phyloP scores from a whole-genome alignment of 768 basidiomycete species.

The Tricholoma sp. region DNA sequence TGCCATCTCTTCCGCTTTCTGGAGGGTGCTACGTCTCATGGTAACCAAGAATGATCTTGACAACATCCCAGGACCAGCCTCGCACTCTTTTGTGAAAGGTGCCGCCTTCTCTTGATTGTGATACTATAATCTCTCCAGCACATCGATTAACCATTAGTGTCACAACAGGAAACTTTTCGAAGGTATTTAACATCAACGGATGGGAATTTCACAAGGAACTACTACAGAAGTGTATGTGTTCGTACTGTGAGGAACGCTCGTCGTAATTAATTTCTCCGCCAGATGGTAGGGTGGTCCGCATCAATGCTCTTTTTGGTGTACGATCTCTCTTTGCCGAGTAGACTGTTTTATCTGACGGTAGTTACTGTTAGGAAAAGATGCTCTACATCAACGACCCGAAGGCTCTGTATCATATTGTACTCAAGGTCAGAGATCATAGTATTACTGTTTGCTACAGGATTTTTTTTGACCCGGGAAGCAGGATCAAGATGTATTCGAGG shows the following conservation, averaged over 20 bases:
- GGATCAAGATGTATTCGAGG: conserved; percentile 28
- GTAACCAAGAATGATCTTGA: conserved; percentile 3
- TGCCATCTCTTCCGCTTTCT: conserved; percentile 1
- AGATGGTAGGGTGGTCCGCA: conserved; percentile 14
- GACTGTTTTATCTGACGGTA: neutral
- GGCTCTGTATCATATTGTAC: conserved; percentile 30
- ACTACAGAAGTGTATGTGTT: neutral
- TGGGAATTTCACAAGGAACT: neutral
- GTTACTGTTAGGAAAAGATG: conserved; percentile 3
- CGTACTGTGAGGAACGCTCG: neutral
- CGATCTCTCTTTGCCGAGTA: neutral
- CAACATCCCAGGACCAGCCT: neutral
- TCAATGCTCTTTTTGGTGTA: conserved; percentile 16
- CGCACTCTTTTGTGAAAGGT: conserved; percentile 19
- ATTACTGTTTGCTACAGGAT: neutral
- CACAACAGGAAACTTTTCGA: neutral
- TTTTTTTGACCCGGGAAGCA: neutral
- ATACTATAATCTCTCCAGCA: neutral
- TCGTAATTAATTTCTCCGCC: neutral
- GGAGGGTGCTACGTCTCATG: neutral
- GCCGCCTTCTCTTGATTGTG: neutral
- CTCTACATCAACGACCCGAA: conserved; percentile 33
- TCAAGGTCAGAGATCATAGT: conserved; percentile 22
- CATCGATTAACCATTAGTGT: neutral
- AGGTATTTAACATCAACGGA: neutral